phyloP scores from a whole-genome alignment of 306 rosid species.

The Begonia peltatifolia region DNA sequence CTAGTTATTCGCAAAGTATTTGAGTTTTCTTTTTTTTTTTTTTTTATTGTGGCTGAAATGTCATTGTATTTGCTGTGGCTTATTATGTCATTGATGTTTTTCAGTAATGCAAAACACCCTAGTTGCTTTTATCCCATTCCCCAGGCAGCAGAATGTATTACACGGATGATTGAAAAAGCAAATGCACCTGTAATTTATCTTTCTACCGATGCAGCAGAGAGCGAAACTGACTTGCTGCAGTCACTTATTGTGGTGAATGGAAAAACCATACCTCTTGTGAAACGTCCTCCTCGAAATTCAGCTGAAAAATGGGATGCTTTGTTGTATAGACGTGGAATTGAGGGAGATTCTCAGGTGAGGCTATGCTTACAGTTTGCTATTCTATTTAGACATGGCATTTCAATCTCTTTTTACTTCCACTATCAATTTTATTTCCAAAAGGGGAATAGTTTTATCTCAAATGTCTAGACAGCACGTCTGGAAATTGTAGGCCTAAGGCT shows the following conservation, averaged over 20 bases:
- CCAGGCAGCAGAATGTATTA: slow-evolving; percentile 92
- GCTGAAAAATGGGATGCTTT: slow-evolving; percentile 99
- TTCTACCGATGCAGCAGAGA: slow-evolving; percentile 91
- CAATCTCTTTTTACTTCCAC: too few relatives aligned
- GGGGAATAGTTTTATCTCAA: too few relatives aligned
- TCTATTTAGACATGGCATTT: too few relatives aligned
- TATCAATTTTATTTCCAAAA: too few relatives aligned
- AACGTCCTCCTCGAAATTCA: slow-evolving; percentile 65
- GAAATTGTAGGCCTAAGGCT: too few relatives aligned
- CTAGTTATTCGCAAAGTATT: too few relatives aligned
- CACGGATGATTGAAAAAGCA: slow-evolving; percentile 46
- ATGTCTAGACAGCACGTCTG: too few relatives aligned
- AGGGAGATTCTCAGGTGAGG: slow-evolving; percentile 71
- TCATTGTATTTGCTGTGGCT: too few relatives aligned
- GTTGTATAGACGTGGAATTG: slow-evolving; percentile 57
- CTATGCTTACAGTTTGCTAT: slow-evolving; percentile 3
- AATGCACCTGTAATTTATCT: slow-evolving; percentile 66
- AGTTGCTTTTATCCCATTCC: slow-evolving; percentile 99
- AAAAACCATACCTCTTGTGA: slow-evolving; percentile 70
- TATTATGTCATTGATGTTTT: slow-evolving; percentile 2
- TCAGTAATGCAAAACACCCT: slow-evolving; percentile 68
- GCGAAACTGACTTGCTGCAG: slow-evolving; percentile 76
- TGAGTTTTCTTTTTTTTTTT: too few relatives aligned
- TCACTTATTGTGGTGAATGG: slow-evolving; percentile 61
- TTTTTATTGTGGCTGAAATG: too few relatives aligned